Conservation (phyloP, 2,329 filamentous ascomycete genomes). For the Verticillium nonalfalfae region DNA sequence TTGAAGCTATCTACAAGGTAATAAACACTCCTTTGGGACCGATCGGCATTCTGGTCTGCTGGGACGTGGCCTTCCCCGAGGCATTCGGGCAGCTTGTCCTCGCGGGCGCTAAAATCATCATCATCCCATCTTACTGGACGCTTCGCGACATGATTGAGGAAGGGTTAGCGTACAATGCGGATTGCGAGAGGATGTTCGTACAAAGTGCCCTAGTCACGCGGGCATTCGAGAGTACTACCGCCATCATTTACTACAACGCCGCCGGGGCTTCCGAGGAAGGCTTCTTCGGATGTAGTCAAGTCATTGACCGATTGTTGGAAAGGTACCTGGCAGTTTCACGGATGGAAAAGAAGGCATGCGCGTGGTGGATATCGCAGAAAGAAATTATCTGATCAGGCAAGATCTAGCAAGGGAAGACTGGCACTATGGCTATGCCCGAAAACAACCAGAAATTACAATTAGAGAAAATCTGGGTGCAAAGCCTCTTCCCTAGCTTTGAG, state of each 20-base stretch:
- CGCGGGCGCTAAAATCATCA: slow-evolving; percentile 49
- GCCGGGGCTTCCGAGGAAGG: slow-evolving; percentile 38
- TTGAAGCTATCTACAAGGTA: slow-evolving; percentile 3
- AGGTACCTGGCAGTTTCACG: slow-evolving; percentile 33
- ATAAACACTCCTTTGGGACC: slow-evolving; percentile 45
- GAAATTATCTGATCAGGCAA: slow-evolving; percentile 36
- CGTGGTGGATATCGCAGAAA: slow-evolving; percentile 50
- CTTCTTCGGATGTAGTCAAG: slow-evolving; percentile 48
- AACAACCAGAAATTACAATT: no score
- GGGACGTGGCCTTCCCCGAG: slow-evolving; percentile 56
- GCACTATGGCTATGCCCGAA: slow-evolving; percentile 30
- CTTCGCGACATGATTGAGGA: slow-evolving; percentile 12
- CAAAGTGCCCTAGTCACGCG: slow-evolving; percentile 42
- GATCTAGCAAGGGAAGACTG: slow-evolving; percentile 28
- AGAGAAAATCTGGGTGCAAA: no score
- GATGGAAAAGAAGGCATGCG: slow-evolving; percentile 47
- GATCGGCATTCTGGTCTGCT: slow-evolving; percentile 49
- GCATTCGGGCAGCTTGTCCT: slow-evolving; percentile 50
- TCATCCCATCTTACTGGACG: slow-evolving; percentile 48
- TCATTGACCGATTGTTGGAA: slow-evolving; percentile 48
- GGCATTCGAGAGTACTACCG: slow-evolving; percentile 53
- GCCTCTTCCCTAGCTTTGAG: no score
- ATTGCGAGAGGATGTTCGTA: slow-evolving; percentile 44
- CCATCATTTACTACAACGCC: slow-evolving; percentile 49
- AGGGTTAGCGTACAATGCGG: slow-evolving; percentile 40